Percentiles rank a stretch among this genome's conserved stretches.
These are phyloP conservation scores for Saccharomycopsis malanga DNA, from an alignment of 805 yeast species.

Conservation along the genomic window DNA sequence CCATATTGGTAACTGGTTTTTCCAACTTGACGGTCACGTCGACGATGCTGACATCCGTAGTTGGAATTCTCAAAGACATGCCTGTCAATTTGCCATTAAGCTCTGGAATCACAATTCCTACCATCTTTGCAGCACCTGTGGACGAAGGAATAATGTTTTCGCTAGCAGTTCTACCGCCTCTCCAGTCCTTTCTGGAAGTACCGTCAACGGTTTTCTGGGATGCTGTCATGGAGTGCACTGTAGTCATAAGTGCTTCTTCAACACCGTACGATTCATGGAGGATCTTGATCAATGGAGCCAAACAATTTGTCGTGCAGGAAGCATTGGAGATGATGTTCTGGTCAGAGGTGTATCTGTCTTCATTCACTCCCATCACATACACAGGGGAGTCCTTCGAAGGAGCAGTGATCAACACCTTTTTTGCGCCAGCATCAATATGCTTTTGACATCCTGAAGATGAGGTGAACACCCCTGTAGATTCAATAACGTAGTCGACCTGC, in stretches of 20 bases:
- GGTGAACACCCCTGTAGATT: constrained; percentile 71
- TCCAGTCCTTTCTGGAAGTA: constrained; percentile 75
- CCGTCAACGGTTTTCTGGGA: constrained; percentile 72
- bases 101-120: constrained; percentile 66
- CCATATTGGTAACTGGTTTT: constrained; percentile 48
- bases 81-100: constrained; percentile 69
- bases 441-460: constrained; percentile 56
- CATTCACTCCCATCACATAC: constrained; percentile 69
- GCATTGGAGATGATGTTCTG: constrained; percentile 59
- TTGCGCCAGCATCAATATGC: constrained; percentile 68
- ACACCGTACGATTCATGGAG: constrained; percentile 60
- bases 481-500: constrained; percentile 57
- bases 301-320: constrained; percentile 69
- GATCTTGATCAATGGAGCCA: constrained; percentile 67
- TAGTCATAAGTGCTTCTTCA: constrained; percentile 71
- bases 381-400: constrained; percentile 68
- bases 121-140: constrained; percentile 75
- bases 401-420: constrained; percentile 66
- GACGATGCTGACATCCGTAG: constrained; percentile 65
- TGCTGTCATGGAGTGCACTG: constrained; percentile 66
- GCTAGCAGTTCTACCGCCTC: constrained; percentile 75
- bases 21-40: constrained; percentile 61
- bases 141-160: constrained; percentile 71
- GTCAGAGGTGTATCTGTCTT: constrained; percentile 49
- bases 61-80: constrained; percentile 69